These are phyloP conservation scores for Cladochytrium replicatum DNA, from an alignment of 192 early-diverging fungal species.

Conservation along the genomic window DNA sequence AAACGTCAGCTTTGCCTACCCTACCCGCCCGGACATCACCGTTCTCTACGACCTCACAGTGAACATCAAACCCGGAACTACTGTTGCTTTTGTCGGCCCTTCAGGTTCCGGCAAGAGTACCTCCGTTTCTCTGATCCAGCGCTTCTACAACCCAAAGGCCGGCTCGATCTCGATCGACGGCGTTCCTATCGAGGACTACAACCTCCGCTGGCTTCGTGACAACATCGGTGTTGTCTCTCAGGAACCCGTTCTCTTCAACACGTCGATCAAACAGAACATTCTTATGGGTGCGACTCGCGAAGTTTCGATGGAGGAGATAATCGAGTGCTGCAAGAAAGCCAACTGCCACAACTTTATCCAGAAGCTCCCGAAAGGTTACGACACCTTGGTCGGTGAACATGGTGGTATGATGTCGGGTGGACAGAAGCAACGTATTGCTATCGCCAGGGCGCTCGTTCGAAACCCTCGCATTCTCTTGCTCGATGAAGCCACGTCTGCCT, in stretches of 20 bases:
- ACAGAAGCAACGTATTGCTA: constrained; percentile 79
- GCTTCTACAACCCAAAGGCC: constrained; percentile 28
- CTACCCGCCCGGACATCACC: constrained; percentile 47
- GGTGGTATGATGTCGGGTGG: constrained; percentile 59
- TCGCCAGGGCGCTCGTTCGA: constrained; percentile 73
- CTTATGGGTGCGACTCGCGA: constrained; percentile 28
- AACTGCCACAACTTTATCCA: constrained; percentile 72
- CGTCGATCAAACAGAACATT: constrained; percentile 83
- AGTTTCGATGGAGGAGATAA: constrained; percentile 40
- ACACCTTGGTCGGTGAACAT: constrained; percentile 28
- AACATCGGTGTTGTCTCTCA: constrained; percentile 85
- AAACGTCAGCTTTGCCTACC: constrained; percentile 48
- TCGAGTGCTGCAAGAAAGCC: constrained; percentile 44
- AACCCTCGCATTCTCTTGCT: constrained; percentile 74
- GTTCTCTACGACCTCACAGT: constrained; percentile 48
- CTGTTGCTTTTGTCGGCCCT: constrained; percentile 77
- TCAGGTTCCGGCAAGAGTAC: constrained; percentile 65
- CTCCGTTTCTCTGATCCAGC: constrained; percentile 51
- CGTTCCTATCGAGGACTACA: constrained; percentile 59
- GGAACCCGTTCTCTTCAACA: constrained; percentile 85
- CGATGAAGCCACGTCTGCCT: constrained; percentile 79
- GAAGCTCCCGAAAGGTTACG: constrained; percentile 37
- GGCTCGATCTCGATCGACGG: constrained; percentile 68
- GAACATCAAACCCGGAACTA: constrained; percentile 52
- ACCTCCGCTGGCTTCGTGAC: constrained; percentile 71